Evolutionary conservation across 129 eudicot genomes (phyloP), one percentile per base, ranked within the genome.

Genomic region (Flaveria sonorensis): DNA sequence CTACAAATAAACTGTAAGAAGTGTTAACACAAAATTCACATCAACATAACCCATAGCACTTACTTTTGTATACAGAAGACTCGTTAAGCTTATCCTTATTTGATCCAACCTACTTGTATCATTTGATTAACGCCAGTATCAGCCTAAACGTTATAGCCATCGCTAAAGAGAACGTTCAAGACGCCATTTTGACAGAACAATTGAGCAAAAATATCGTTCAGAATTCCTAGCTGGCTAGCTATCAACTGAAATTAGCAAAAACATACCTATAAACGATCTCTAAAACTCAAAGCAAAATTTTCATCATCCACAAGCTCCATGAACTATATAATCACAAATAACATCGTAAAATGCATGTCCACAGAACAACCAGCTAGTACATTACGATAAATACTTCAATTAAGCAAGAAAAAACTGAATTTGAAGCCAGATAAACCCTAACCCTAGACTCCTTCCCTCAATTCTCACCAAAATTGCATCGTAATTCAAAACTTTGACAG

Each of bases 161-260:
- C 39, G 7, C 39, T 32, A 32, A 4, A 4, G 39, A 32, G 7
- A 32, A 32, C 7, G 12, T 46, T 40, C 57, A 9, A 9, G 13
- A 6, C 23, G 26, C 7, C 23, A 11, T 40, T 13, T 28, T 20
- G 5, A 39, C 21, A 6, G 14, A n/a, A 52, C n/a, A 71, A 51
- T 12, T 16, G 30, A 39, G 40, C 56, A 57, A 13, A 73, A 10
- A 56, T 20, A 56, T 56, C 16, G 10, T 39, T 20, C 53, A 20
- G 3, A 73, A 39, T 11, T 18, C 42, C 50, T 72, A 72, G 32
- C 65, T 18, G 32, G 21, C 50, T 72, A 72, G 32, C 65, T 18
- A 53, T 72, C 52, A 73, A 73, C 21, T 40, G 23, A 26, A 62
- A 14, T 57, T 39, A 73, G 43, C 72, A 40, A 77, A 65, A 50